phyloP scores from a whole-genome alignment of 345 rosid genomes.

The Brassica rapa region DNA sequence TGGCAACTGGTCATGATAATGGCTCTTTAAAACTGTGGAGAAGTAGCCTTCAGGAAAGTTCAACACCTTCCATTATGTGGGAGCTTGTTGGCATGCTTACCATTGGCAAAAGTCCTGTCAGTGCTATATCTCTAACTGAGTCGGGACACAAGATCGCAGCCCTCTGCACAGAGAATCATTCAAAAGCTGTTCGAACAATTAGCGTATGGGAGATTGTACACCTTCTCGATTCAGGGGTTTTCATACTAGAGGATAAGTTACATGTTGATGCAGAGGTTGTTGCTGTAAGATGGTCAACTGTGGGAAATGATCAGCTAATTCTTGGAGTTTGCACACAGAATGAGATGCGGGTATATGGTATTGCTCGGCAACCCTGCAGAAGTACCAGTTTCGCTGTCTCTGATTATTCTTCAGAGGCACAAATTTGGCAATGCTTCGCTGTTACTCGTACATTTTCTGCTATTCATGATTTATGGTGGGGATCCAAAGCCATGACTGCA shows the following conservation, averaged over 20 bases:
- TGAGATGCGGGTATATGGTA: constrained; percentile 63
- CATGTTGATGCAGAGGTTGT: constrained; percentile 50
- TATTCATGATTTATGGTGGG: constrained; percentile 65
- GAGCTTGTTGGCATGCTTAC: constrained; percentile 74
- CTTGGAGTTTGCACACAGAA: constrained; percentile 76
- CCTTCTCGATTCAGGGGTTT: constrained; percentile 59
- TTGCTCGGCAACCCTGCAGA: constrained; percentile 50
- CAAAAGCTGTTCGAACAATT: constrained; percentile 42
- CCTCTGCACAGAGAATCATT: constrained; percentile 44
- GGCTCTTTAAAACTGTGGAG: constrained; percentile 87
- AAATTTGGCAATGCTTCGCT: constrained; percentile 79
- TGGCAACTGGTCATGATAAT: constrained; percentile 83
- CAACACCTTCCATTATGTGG: constrained; percentile 49
- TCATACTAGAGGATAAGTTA: constrained; percentile 66
- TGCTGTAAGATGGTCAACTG: constrained; percentile 66
- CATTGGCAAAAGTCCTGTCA: constrained; percentile 59
- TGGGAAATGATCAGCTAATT: constrained; percentile 64
- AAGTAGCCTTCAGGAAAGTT: constrained; percentile 46
- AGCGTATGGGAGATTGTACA: constrained; percentile 64
- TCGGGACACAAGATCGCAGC: constrained; percentile 78
- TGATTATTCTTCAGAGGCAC: constrained; percentile 43
- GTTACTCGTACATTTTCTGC: constrained; percentile 52
- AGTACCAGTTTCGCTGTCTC: constrained; percentile 44
- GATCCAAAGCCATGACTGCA: constrained; percentile 54
- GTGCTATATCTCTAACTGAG: constrained; percentile 56